Evolutionary conservation across 768 basidiomycete species (phyloP), one percentile per base, ranked within the genome.

Genomic region (Mrakia gelida): DNA sequence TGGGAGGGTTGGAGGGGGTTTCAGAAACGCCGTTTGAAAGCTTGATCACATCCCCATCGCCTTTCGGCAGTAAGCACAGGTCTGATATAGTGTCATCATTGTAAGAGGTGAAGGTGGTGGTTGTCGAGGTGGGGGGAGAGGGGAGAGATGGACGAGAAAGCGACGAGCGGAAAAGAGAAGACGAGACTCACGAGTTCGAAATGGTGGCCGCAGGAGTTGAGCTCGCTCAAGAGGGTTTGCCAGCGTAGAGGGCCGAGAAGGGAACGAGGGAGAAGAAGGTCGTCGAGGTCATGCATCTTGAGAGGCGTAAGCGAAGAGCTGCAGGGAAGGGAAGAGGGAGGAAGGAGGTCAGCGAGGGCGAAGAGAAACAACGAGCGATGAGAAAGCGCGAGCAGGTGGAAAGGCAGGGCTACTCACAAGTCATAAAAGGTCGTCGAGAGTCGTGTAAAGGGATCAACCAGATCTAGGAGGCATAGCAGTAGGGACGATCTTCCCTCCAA

Each of bases 381-480:
- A 45, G 45, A 45, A 45, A 45, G 41, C 5, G 11, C 41, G 41
- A 30, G 41, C 6, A 26, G 13, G 38, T 3, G n/a, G 45, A 52
- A 3, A 56, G 52, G 45, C 13, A 32, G 11, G 30, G 11, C 6
- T 8, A 56, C 8, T 30, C 32, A 73, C 71, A 30, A 23, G 49
- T 32, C 41, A 56, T 23, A 30, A 71, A 45, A 13, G 8, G 41
- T 45, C 71, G 45, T 30, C 26, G 6, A 41, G 6, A 70, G 23
- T n/a, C 45, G n/a, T 43, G 49, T 43, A 38, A 45, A 71, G 18
- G n/a, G 34, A 38, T 32, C 41, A 8, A n/a, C 18, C 41, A n/a
- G 38, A 23, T 41, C 67, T 43, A 38, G 32, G 77, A 13, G 77
- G 77, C 77, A 78, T 78, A 3, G 77, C n/a, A 13, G 77, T 78